Percentiles rank a stretch among this genome's conserved stretches.
Evolutionary conservation across 176 grass and related monocot genomes (phyloP).

Genomic region (Oropetium thomaeum): DNA sequence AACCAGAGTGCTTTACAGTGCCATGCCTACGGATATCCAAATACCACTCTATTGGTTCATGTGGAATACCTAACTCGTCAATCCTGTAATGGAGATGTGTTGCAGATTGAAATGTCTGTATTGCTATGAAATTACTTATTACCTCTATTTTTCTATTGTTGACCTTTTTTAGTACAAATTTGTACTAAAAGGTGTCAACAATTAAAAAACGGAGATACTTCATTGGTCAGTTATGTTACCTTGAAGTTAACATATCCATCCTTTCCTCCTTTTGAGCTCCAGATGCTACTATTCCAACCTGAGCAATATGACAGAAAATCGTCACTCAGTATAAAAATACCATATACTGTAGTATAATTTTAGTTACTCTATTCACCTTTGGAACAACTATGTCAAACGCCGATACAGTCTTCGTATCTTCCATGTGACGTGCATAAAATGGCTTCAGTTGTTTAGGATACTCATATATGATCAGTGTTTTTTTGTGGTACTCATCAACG

Average conservation of each 20-base stretch:
- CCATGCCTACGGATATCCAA: conserved; percentile 59
- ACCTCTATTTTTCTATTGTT: too few species aligned
- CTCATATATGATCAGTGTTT: conserved; percentile 46
- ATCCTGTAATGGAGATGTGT: conserved; percentile 34
- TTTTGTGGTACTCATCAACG: conserved; percentile 39
- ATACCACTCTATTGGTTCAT: conserved; percentile 59
- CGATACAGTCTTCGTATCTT: conserved; percentile 48
- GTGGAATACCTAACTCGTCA: conserved; percentile 36
- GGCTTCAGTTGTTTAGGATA: conserved; percentile 64
- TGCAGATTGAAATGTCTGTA: not conserved
- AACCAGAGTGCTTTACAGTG: conserved; percentile 57
- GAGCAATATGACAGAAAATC: not conserved
- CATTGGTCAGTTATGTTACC: conserved; percentile 22
- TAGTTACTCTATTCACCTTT: conserved; percentile 48
- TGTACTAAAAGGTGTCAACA: too few species aligned
- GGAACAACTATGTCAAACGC: conserved; percentile 60
- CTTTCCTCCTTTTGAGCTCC: conserved; percentile 73
- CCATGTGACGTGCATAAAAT: conserved; percentile 51
- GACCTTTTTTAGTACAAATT: too few species aligned
- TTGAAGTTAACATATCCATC: conserved; percentile 40
- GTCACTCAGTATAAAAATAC: conserved; percentile 7
- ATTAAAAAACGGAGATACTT: too few species aligned
- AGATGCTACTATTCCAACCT: conserved; percentile 52
- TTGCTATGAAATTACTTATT: not conserved
- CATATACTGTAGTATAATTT: too few species aligned